phyloP scores from a whole-genome alignment of 495 filamentous ascomycete species.

The Viridothelium virens region DNA sequence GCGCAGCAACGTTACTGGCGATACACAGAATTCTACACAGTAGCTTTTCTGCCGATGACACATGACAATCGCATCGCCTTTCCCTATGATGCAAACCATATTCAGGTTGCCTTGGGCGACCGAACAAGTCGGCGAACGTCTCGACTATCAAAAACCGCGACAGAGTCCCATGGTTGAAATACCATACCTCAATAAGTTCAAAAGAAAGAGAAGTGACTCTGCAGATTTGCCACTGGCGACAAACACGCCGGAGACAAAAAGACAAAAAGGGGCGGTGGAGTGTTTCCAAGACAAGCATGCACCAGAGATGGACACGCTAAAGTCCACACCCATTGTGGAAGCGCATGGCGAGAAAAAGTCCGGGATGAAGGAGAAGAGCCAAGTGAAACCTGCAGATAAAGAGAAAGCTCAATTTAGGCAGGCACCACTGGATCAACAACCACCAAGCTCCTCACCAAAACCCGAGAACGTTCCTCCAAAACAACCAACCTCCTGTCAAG shows the following conservation, averaged over 20 bases:
- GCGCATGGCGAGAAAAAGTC: not conserved
- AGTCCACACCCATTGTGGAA: not conserved
- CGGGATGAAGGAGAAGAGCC: not conserved
- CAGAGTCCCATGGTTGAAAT: slow-evolving; percentile 32
- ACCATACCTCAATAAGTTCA: slow-evolving; percentile 31
- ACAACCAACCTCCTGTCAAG: slow-evolving; percentile 15
- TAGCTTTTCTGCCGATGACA: not conserved
- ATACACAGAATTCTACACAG: not conserved
- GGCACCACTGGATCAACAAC: slow-evolving; percentile 4
- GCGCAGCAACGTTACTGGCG: not conserved
- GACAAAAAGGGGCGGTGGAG: slow-evolving; percentile 20
- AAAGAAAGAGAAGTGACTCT: slow-evolving; percentile 32
- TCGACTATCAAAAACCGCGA: slow-evolving; percentile 10
- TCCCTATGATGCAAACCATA: slow-evolving; percentile 35
- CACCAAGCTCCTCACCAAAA: slow-evolving; percentile 10
- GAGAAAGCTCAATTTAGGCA: slow-evolving; percentile 7
- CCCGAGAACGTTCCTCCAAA: slow-evolving; percentile 6
- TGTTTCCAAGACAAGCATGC: not conserved
- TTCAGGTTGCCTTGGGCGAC: slow-evolving; percentile 36
- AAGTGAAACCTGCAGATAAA: slow-evolving; percentile 4
- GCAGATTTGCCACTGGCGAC: slow-evolving; percentile 24
- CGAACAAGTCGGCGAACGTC: slow-evolving; percentile 28
- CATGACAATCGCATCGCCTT: slow-evolving; percentile 8
- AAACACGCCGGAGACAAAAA: slow-evolving; percentile 27
- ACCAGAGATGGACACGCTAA: not conserved